A percentile compares a stretch with the other conserved stretches of the same genome.
phyloP scores from a whole-genome alignment of 768 basidiomycete species.

The Leucocoprinus leucothites region DNA sequence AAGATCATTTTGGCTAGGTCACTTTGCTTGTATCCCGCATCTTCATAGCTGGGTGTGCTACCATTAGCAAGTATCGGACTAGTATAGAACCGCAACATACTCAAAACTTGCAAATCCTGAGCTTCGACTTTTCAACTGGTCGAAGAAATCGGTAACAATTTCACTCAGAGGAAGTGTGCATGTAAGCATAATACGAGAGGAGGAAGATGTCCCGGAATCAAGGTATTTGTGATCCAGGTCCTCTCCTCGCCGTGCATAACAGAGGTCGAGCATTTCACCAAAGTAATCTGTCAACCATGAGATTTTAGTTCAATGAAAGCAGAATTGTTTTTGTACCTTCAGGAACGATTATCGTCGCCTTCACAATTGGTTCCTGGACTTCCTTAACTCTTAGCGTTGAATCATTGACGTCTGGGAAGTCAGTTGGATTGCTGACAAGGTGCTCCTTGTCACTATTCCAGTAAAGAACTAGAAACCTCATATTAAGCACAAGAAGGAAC shows the following conservation, averaged over 20 bases:
- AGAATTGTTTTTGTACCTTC: conserved; percentile 51
- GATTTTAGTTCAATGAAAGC: not conserved
- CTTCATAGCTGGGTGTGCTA: conserved; percentile 72
- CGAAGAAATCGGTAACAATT: conserved; percentile 94
- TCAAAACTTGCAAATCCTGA: conserved; percentile 93
- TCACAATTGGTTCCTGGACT: conserved; percentile 90
- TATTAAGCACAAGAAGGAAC: not conserved
- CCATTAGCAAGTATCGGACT: not conserved
- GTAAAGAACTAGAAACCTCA: conserved; percentile 60
- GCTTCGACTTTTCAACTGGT: conserved; percentile 88
- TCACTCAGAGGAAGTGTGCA: conserved; percentile 87
- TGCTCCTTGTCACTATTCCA: conserved; percentile 46
- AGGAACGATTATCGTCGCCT: conserved; percentile 91
- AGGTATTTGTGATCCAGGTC: conserved; percentile 84
- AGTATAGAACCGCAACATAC: conserved; percentile 38
- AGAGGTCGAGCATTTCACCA: conserved; percentile 95
- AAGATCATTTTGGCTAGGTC: conserved; percentile 92
- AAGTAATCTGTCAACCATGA: conserved; percentile 64
- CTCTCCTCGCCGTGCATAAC: conserved; percentile 80
- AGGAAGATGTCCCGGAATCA: conserved; percentile 49
- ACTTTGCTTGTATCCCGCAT: conserved; percentile 82
- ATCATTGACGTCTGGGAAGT: conserved; percentile 86
- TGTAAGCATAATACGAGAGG: conserved; percentile 74
- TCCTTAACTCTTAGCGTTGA: conserved; percentile 57
- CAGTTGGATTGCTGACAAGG: conserved; percentile 87